A percentile compares a stretch with the other conserved stretches of the same genome.
Evolutionary conservation across 495 filamentous ascomycete species (phyloP).

Genomic region (Neurospora sp.): DNA sequence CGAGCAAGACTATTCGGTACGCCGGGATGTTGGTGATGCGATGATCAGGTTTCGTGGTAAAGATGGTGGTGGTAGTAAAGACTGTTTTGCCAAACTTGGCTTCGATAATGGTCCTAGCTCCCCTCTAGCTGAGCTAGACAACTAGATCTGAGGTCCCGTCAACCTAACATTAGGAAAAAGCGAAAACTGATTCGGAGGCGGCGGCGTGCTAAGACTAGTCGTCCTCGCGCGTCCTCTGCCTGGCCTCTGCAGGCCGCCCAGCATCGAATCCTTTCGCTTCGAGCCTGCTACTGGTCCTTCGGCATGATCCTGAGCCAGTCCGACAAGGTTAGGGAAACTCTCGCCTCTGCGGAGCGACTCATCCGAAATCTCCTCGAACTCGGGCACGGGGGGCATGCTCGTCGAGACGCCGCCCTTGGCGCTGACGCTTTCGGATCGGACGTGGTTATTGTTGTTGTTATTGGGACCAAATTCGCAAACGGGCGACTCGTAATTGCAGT

Average conservation of each 20-base stretch:
- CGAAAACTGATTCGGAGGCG: constrained; percentile 32
- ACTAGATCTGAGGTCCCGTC: constrained; percentile 15
- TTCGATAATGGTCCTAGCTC: not conserved
- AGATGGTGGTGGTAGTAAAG: not conserved
- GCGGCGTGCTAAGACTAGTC: constrained; percentile 28
- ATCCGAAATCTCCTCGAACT: constrained; percentile 15
- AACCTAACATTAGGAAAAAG: constrained; percentile 24
- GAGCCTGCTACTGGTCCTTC: not conserved
- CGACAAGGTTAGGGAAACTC: constrained; percentile 18
- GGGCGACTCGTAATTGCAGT: not conserved
- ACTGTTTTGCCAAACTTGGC: not conserved
- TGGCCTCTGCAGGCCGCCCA: constrained; percentile 5
- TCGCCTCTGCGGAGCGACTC: constrained; percentile 4
- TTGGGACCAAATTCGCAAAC: not conserved
- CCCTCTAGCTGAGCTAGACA: not conserved
- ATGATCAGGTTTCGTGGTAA: not conserved
- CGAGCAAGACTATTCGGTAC: not conserved
- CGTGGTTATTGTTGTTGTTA: not conserved
- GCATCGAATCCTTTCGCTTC: constrained; percentile 17
- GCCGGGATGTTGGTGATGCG: not conserved
- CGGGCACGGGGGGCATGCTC: constrained; percentile 22
- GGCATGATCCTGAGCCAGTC: constrained; percentile 8
- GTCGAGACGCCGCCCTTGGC: not conserved
- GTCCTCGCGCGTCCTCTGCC: constrained; percentile 21
- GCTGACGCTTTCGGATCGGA: constrained; percentile 12